Evolutionary conservation across 2,329 filamentous ascomycete species (phyloP).

Genomic region (Colletotrichum noveboracense): DNA sequence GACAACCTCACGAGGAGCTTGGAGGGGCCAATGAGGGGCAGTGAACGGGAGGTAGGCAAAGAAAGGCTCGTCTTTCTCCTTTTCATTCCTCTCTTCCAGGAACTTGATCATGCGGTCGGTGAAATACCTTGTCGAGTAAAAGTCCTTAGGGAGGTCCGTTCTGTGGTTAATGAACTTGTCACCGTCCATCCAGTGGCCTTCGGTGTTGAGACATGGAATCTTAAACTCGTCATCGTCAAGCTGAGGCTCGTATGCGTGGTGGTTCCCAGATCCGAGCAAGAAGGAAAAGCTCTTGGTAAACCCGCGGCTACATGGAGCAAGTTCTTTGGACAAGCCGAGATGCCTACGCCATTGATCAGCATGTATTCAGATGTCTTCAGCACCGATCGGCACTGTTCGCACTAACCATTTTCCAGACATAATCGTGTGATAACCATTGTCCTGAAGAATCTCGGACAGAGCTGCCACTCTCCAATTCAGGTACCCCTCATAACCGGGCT

Average conservation of each 20-base stretch:
- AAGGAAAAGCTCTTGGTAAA: conserved; percentile 47
- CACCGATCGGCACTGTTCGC: no score
- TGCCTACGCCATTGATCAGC: conserved; percentile 30
- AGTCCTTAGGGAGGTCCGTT: conserved; percentile 43
- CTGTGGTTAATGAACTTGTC: conserved; percentile 40
- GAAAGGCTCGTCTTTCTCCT: conserved; percentile 44
- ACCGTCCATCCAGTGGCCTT: conserved; percentile 43
- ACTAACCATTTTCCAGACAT: conserved; percentile 36
- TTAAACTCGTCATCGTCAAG: conserved; percentile 19
- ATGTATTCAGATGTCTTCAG: not conserved
- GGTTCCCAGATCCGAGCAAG: conserved; percentile 51
- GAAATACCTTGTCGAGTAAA: conserved; percentile 50
- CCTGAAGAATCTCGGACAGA: conserved; percentile 30
- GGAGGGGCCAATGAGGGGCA: conserved; percentile 59
- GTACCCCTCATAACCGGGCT: conserved; percentile 36
- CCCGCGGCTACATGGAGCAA: conserved; percentile 40
- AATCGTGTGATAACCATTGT: conserved; percentile 35
- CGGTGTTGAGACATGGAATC: not conserved
- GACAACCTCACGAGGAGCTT: conserved; percentile 41
- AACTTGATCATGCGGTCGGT: conserved; percentile 47
- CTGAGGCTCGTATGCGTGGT: conserved; percentile 58
- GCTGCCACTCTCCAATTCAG: conserved; percentile 33
- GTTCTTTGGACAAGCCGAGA: conserved; percentile 35
- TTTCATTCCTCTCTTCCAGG: conserved; percentile 42
- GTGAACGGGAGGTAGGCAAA: conserved; percentile 58